Base-by-base conservation (phyloP, 192 early-diverging fungal species). In the Rhizophagus clarus region DNA sequence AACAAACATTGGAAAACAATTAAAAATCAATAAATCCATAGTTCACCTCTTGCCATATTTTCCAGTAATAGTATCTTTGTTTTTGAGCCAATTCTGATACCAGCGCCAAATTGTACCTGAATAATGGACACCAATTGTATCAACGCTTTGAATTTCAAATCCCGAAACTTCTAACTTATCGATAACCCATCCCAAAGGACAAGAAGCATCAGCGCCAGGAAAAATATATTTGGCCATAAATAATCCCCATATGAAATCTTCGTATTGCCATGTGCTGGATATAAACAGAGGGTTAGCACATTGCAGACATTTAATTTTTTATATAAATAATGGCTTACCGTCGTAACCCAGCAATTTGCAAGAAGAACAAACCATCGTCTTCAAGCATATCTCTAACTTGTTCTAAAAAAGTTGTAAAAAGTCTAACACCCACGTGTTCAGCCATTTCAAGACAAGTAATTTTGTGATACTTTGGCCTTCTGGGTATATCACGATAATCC, bases 141-240 rank as follows among this genome's bases (percentile, higher is more conserved):
- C 95, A 68, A 89, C 83, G 79, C 88, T 89, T 79, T 93, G 90
- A 73, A 99, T 90, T 88, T 99, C 97, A 83, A 97, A 99, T 56
- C 97, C 97, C 62, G 96, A 91, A 61, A 89, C 87, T 89, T 99
- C 97, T 69, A 97, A 88, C 89, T 99, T 94, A 64, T 95, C 92
- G 75, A 97, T 86, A 62, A 96, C 95, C 98, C 98, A 99, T 90
- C 93, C 94, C 71, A 99, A 87, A 72, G 97, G 97, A 83, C 91
- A 91, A 76, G 97, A 99, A 11, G 97, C 97, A 87, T 99, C 97
- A 75, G 97, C 97, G 75, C 97, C 97, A 66, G 96, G 97, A 93
- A 99, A 99, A 70, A 99, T 91, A 84, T 99, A 99, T 88, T 95
- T 97, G 83, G 96, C 97, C 97, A 99, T 99, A 83, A 99, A 98